phyloP scores from a whole-genome alignment of 163 green algal genomes.

The Scenedesmus sp. region DNA sequence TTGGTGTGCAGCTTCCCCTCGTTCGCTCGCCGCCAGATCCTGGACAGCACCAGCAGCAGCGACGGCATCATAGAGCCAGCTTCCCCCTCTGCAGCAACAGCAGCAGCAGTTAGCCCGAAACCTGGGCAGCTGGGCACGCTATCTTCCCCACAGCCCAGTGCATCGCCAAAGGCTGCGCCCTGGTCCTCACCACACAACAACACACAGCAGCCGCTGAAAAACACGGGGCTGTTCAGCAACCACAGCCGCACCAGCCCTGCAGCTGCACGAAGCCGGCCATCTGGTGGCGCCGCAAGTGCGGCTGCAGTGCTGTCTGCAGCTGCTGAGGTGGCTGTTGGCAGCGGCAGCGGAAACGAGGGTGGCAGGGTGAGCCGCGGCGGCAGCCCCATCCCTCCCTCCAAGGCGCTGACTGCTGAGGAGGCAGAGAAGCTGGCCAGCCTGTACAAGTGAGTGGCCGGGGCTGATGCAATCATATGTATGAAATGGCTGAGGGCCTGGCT shows the following conservation, averaged over 20 bases:
- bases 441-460: constrained; percentile 9
- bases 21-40: constrained; percentile 19
- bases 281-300: not conserved
- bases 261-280: not conserved
- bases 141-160: not conserved
- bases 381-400: constrained; percentile 11
- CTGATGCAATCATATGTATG: not conserved
- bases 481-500: no score
- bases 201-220: not conserved
- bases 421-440: constrained; percentile 11
- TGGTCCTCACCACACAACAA: not conserved
- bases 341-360: not conserved
- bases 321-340: not conserved
- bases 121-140: not conserved
- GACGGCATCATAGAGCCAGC: not conserved
- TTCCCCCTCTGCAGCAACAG: not conserved
- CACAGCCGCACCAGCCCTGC: not conserved
- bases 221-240: not conserved
- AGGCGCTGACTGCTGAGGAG: constrained; percentile 33
- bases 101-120: constrained; percentile 1
- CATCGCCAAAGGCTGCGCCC: not conserved
- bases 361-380: not conserved
- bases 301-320: not conserved
- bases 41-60: constrained; percentile 20
- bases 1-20: constrained; percentile 38